Conservation (phyloP, 2,329 filamentous ascomycete species). For the Dryadomyces quercus-mongolicae region DNA sequence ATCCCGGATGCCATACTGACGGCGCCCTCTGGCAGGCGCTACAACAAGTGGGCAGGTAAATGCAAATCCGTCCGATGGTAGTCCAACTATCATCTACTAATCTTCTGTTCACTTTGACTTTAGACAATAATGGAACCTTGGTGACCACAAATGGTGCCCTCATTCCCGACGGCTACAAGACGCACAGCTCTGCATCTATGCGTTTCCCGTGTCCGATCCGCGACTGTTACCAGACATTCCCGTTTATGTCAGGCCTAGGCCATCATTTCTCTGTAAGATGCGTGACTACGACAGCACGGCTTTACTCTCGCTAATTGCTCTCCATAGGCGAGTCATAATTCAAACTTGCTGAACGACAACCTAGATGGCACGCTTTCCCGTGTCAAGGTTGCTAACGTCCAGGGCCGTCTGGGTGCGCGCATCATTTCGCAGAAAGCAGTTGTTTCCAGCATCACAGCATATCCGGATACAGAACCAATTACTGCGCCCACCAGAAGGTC, state of each 20-base stretch:
- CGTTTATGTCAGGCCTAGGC: background rate
- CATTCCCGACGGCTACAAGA: slow-evolving; percentile 6
- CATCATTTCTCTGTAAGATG: slow-evolving; percentile 2
- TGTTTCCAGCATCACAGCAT: no score
- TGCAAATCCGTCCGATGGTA: background rate
- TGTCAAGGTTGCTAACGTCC: background rate
- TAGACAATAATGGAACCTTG: background rate
- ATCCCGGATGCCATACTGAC: background rate
- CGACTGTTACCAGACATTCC: background rate
- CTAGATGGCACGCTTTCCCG: slow-evolving; percentile 6
- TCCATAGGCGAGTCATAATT: slow-evolving; percentile 1
- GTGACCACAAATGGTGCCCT: background rate
- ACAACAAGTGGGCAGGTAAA: background rate
- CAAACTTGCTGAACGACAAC: slow-evolving; percentile 7
- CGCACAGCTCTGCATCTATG: background rate
- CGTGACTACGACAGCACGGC: background rate
- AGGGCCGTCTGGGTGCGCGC: background rate
- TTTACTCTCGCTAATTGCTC: background rate
- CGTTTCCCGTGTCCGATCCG: slow-evolving; percentile 6
- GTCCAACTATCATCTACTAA: background rate
- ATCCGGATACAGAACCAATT: no score
- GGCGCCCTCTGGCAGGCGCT: background rate
- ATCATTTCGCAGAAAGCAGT: slow-evolving; percentile 3
- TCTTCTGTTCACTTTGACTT: background rate
- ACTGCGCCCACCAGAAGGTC: no score